These are phyloP conservation scores for Ceratorhiza oryzae-sativae DNA, from an alignment of 1,284 basidiomycete genomes.

Conservation along the genomic window DNA sequence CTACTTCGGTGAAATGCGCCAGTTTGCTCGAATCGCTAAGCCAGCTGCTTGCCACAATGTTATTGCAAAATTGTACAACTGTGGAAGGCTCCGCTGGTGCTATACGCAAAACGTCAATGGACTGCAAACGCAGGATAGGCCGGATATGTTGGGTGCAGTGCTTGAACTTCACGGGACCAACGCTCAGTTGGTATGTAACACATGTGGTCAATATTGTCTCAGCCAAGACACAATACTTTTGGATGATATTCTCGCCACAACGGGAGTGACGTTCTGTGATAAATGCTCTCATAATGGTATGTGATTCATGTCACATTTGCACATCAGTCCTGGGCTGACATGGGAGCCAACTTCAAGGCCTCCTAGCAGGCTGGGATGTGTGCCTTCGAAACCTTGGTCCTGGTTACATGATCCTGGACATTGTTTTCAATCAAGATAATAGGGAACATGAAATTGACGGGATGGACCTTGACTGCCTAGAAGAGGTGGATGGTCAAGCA, in stretches of 20 bases:
- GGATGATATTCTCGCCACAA: not conserved
- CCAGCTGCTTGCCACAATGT: not conserved
- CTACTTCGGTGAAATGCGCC: not conserved
- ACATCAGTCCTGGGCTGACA: not conserved
- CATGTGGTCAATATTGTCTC: not conserved
- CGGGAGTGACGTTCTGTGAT: not conserved
- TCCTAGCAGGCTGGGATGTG: not conserved
- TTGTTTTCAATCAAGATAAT: not conserved
- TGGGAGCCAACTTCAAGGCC: too few species aligned
- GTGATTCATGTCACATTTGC: not conserved
- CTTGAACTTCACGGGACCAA: constrained; percentile 18
- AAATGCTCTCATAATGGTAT: not conserved
- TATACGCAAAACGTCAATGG: constrained; percentile 15
- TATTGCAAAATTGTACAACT: not conserved
- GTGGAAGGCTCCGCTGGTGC: not conserved
- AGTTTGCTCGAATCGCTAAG: not conserved
- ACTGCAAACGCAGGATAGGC: not conserved
- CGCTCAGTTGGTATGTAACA: not conserved
- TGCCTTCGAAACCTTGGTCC: not conserved
- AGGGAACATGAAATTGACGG: not conserved
- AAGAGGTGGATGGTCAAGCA: not conserved
- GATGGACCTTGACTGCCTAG: not conserved
- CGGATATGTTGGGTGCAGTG: not conserved
- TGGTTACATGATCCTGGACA: not conserved
- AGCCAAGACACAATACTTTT: not conserved